Evolutionary conservation across 495 filamentous ascomycete species (phyloP), one percentile per base, ranked within the genome.

Genomic region (Hamigera avellanea): DNA sequence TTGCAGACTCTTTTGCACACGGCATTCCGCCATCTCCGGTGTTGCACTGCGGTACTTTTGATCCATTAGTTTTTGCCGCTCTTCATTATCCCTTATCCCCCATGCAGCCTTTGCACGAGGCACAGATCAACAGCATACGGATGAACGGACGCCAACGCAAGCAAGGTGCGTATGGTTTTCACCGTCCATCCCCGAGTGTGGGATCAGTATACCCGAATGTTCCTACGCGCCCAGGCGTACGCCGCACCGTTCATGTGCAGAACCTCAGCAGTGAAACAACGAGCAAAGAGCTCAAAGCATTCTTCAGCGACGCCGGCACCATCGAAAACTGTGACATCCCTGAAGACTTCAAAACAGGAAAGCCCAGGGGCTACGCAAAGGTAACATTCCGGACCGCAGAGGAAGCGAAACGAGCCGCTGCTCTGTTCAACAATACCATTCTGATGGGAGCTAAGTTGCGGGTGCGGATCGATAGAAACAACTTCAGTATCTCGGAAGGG

Each of bases 61-160:
- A 62, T 14, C 37, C 47, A 14, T 42, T 47, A 39, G 44, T 41
- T n/a, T 58, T 57, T 39, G 40, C 46, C 41, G 40, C 61, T 46
- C 43, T 57, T 37, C 57, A 59, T 15, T 61, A 60, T 26, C 47
- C 45, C 0, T 40, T 57, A n/a, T 51, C 55, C 1, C 54, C 56
- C 1, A 39, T 53, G 8, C 52, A 54, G 10, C 33, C 37, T 13
- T 26, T 45, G 26, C 43, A 44, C 30, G 43, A 43, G 6, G 14
- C 19, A 14, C 29, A 6, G 21, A 9, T 14, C 8, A 29, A 19
- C 25, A 30, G 26, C 12, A 21, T 31, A 14, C 15, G 10, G 4
- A 30, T 15, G n/a, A 38, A 40, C 34, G 18, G 18, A 13, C 18
- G 43, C 12, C 53, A 45, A 10, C 37, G 28, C 27, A 45, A 52